Evolutionary conservation across 1,139 yeast genomes (phyloP).

Genomic region (Tardiomyces digboiensis): DNA sequence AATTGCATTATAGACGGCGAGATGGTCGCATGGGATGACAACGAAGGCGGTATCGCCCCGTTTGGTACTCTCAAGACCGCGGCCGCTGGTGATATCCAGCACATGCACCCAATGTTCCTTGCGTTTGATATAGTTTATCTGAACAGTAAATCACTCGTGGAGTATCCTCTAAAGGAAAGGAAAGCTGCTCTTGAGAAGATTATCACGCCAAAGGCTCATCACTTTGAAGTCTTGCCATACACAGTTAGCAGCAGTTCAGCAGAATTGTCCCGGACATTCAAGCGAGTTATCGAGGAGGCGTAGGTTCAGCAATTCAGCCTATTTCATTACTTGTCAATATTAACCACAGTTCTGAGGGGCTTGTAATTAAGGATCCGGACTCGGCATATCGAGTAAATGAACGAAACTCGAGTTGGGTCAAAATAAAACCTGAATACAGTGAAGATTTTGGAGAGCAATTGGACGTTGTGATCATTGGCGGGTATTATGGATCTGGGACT

Average conservation of each 20-base stretch:
- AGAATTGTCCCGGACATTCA: constrained; percentile 49
- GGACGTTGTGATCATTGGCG: constrained; percentile 74
- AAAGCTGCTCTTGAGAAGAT: constrained; percentile 41
- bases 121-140: constrained; percentile 65
- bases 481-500: constrained; percentile 55
- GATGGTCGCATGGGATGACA: constrained; percentile 79
- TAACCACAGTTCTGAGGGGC: too few species aligned
- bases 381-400: constrained; percentile 53
- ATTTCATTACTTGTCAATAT: too few species aligned
- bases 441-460: constrained; percentile 81
- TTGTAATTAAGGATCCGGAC: constrained; percentile 59
- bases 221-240: constrained; percentile 48
- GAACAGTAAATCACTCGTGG: constrained; percentile 54
- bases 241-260: constrained; percentile 35
- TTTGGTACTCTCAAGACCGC: constrained; percentile 72
- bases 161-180: constrained; percentile 45
- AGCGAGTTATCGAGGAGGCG: constrained; percentile 44
- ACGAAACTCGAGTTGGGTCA: constrained; percentile 62
- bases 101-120: constrained; percentile 48
- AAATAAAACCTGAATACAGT: constrained; percentile 85
- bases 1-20: constrained; percentile 74
- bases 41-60: constrained; percentile 51
- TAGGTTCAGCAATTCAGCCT: too few species aligned
- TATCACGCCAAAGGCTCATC: constrained; percentile 38
- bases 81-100: constrained; percentile 33